Conservation (phyloP, 1,139 yeast genomes). For the Sugiyamaella neomexicana region DNA sequence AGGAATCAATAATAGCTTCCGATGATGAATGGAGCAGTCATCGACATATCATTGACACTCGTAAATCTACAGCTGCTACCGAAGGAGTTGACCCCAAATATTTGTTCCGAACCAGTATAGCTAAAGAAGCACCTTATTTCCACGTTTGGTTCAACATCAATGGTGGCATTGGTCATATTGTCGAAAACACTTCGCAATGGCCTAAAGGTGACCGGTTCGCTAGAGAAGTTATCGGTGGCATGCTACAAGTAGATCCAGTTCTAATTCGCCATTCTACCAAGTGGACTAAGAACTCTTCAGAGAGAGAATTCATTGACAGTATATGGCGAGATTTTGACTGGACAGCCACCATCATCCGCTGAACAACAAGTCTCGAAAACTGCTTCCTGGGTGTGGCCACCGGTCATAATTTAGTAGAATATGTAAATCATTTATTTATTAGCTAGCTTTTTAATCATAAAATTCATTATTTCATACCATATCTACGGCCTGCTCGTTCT, state of each 20-base stretch:
- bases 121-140: constrained; percentile 51
- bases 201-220: constrained; percentile 50
- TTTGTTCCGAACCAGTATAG: constrained; percentile 45
- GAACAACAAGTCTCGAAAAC: no score
- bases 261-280: constrained; percentile 36
- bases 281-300: constrained; percentile 37
- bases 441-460: background rate
- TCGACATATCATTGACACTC: constrained; percentile 42
- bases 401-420: background rate
- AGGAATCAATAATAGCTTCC: constrained; percentile 44
- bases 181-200: constrained; percentile 47
- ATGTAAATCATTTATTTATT: constrained; percentile 1
- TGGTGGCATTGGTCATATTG: constrained; percentile 55
- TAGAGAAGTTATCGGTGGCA: constrained; percentile 48
- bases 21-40: constrained; percentile 48
- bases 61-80: constrained; percentile 33
- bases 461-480: constrained; percentile 5
- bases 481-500: constrained; percentile 15
- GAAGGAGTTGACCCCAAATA: constrained; percentile 34
- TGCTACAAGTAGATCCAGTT: constrained; percentile 43
- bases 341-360: constrained; percentile 29
- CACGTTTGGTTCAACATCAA: constrained; percentile 51
- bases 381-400: no score
- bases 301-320: constrained; percentile 30
- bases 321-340: constrained; percentile 40